Base-by-base conservation (phyloP, 129 eudicot species). In the Ambrosia trifida region DNA sequence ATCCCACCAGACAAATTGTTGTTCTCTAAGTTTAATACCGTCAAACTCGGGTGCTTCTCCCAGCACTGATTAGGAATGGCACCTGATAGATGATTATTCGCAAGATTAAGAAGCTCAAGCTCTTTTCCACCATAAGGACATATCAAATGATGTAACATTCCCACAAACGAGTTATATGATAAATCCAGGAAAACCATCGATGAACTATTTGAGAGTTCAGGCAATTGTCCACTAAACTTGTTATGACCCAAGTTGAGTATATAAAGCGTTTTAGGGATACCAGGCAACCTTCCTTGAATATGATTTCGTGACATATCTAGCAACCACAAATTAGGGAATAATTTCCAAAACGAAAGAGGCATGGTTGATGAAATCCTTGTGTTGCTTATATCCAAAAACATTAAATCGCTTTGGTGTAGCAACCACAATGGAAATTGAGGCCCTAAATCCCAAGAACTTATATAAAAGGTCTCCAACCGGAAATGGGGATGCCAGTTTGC, bases 221-320 rank as follows among this genome's bases (percentile, higher is more conserved):
- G 82, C 33, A 83, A 57, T 4, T 57, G 32, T 16, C 82, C 88
- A 0, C 32, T 72, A 30, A 80, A 81, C 0, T 36, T n/a, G 41
- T 84, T 84, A 59, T 76, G 72, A 63, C 65, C 66, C 59, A 83
- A 74, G 17, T 64, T 19, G 13, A 78, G 17, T 2, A 3, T 3
- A 0, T 5, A 0, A 28, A 18, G 16, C 4, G 17, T 31, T 61
- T 14, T 41, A 6, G 66, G 68, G 44, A 56, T 30, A 70, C 58
- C 14, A 18, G 68, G 67, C 56, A 80, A 63, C 36, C 14, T 33
- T 1, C 87, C 84, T 50, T 44, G 69, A 14, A 79, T 67, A 24
- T 62, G 64, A 73, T 83, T 83, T 53, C 51, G 78, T 9, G 87
- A 83, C 65, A 79, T 33, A 36, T 67, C 64, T 11, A 58, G 18